Base-by-base conservation (phyloP, 352 stramenopile genomes). In the Pythium chondricola region DNA sequence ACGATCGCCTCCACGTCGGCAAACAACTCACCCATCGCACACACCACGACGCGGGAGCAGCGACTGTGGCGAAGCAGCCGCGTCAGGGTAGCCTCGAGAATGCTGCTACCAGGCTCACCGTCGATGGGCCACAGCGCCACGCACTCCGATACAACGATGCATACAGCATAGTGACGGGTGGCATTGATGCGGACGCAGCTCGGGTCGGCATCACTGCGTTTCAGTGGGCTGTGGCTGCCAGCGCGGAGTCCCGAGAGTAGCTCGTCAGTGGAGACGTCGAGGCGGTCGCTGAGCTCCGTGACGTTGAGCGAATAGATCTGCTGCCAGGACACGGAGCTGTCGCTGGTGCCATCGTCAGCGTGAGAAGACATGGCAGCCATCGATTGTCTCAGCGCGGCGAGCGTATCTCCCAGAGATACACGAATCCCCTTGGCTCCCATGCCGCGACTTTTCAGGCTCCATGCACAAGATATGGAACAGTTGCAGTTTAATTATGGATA, bases 271-370 rank as follows among this genome's bases (percentile, higher is more conserved):
- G 45, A 40, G 32, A 64, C 14, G 18, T 53, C 44, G 11, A 65
- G 31, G 2, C 39, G 44, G 30, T 65, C 57, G 40, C 57, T 60
- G 10, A 65, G 46, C 29, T 47, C 45, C 6, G 43, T 36, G 6
- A 65, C 26, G 18, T 60, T 50, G 8, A 65, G 36, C 46, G 57
- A 43, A 18, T 57, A 65, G 46, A 60, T 57, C 41, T 65, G 43
- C 21, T 59, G 52, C 2, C 21, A 27, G 14, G 27, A n/a, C 43
- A 40, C 9, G 11, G n/a, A n/a, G n/a, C n/a, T 2, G 35, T 9
- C 18, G 37, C 25, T 17, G 32, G 5, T 31, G 13, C 21, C 21
- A 48, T 42, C 39, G 6, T 33, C n/a, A n/a, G n/a, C n/a, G n/a
- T n/a, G n/a, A n/a, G n/a, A n/a, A n/a, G n/a, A n/a, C n/a, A n/a